phyloP scores from a whole-genome alignment of 1,284 basidiomycete species.

The Pseudozyma hubeiensis region DNA sequence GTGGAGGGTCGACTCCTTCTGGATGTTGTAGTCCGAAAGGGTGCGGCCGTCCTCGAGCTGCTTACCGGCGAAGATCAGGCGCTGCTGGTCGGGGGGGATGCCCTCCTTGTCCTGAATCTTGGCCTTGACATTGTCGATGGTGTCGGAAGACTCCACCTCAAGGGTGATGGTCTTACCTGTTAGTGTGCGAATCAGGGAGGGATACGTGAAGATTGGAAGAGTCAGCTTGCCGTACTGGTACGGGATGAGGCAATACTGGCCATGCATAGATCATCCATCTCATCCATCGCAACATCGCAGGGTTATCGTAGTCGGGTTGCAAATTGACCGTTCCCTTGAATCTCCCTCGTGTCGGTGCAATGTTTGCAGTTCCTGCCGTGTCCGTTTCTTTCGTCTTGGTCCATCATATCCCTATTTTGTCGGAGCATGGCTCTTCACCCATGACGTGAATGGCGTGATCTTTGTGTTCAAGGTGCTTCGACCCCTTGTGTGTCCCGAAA shows the following conservation, averaged over 20 bases:
- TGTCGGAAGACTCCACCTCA: slow-evolving; percentile 70
- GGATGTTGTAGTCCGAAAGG: slow-evolving; percentile 77
- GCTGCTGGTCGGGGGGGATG: slow-evolving; percentile 95
- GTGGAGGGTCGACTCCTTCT: slow-evolving; percentile 74
- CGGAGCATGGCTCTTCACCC: too few species aligned
- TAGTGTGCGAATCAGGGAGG: background rate
- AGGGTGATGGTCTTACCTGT: slow-evolving; percentile 70
- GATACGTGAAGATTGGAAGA: background rate
- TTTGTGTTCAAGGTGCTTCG: too few species aligned
- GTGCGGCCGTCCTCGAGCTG: slow-evolving; percentile 77
- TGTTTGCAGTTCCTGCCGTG: too few species aligned
- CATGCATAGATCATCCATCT: slow-evolving; percentile 2
- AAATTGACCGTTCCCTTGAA: too few species aligned
- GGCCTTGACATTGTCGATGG: slow-evolving; percentile 69
- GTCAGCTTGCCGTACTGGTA: slow-evolving; percentile 12
- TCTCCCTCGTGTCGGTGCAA: too few species aligned
- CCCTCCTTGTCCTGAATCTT: slow-evolving; percentile 75
- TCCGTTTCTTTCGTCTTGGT: too few species aligned
- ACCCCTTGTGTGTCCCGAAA: too few species aligned
- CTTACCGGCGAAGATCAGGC: slow-evolving; percentile 97
- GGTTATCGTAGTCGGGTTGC: too few species aligned
- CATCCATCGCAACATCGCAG: slow-evolving; percentile 15
- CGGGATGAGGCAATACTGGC: background rate
- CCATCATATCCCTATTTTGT: too few species aligned
- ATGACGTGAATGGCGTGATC: too few species aligned